These are phyloP conservation scores for Fraxinus albicans DNA, from an alignment of 305 asterid genomes.

Conservation along the genomic window DNA sequence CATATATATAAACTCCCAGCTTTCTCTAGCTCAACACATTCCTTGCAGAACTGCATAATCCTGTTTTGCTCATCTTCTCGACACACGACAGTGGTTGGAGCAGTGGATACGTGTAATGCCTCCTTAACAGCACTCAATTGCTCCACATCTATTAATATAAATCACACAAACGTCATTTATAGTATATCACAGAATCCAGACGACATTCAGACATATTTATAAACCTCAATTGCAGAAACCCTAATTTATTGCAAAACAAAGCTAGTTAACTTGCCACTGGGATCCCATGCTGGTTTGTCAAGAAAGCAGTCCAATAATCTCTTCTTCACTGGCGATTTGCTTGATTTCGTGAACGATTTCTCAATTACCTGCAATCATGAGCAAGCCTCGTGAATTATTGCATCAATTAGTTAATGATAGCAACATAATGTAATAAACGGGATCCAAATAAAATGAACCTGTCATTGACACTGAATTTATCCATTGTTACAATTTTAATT, in stretches of 20 bases:
- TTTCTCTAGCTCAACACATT: conserved; percentile 58
- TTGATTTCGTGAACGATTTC: conserved; percentile 22
- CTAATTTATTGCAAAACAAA: neutral
- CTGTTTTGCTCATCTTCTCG: conserved; percentile 72
- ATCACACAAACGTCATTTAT: conserved; percentile 11
- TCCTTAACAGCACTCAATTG: conserved; percentile 74
- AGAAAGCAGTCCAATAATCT: conserved; percentile 34
- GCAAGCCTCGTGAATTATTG: conserved; percentile 3
- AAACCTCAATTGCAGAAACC: neutral
- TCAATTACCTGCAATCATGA: conserved; percentile 35
- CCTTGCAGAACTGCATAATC: conserved; percentile 76
- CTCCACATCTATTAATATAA: conserved; percentile 46
- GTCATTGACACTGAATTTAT: neutral
- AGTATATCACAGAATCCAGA: neutral
- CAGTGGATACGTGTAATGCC: conserved; percentile 78
- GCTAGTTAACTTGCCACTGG: conserved; percentile 50
- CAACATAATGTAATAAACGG: neutral
- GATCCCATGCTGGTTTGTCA: conserved; percentile 66
- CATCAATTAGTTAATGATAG: neutral
- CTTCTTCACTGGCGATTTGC: conserved; percentile 49
- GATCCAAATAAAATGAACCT: neutral
- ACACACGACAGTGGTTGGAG: conserved; percentile 56
- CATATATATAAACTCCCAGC: conserved; percentile 85
- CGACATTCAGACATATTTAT: neutral
- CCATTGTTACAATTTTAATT: neutral